A percentile compares a stretch with the other conserved stretches of the same genome.
Evolutionary conservation across 2,329 filamentous ascomycete genomes (phyloP).

Genomic region (Ustilaginoidea virens): DNA sequence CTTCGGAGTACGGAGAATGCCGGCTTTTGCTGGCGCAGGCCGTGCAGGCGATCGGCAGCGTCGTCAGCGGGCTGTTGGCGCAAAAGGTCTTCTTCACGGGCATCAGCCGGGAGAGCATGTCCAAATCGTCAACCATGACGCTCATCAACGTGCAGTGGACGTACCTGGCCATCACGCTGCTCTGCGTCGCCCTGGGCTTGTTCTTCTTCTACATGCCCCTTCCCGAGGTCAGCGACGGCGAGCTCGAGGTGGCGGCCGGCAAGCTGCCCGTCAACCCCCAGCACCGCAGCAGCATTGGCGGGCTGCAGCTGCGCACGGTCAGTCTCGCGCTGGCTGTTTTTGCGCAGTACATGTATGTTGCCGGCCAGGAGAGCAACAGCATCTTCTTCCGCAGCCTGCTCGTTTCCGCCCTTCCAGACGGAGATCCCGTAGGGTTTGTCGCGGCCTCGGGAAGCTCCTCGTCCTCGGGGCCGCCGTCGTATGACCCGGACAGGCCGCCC

Average conservation of each 20-base stretch:
- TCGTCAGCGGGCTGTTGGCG: constrained; percentile 57
- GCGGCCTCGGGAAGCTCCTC: constrained; percentile 10
- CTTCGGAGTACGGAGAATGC: constrained; percentile 55
- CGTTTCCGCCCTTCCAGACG: constrained; percentile 20
- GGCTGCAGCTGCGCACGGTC: constrained; percentile 37
- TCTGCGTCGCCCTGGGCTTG: constrained; percentile 54
- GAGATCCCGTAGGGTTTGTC: constrained; percentile 8
- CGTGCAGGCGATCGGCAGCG: constrained; percentile 59
- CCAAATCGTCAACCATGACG: constrained; percentile 19
- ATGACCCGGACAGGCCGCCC: constrained; percentile 17
- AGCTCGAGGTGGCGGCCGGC: constrained; percentile 32
- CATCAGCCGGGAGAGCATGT: constrained; percentile 23
- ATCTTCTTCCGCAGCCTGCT: constrained; percentile 44
- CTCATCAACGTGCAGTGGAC: constrained; percentile 72
- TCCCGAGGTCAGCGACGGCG: constrained; percentile 41
- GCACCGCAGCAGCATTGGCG: constrained; percentile 30
- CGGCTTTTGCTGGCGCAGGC: constrained; percentile 63
- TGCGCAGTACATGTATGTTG: constrained; percentile 68
- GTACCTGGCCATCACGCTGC: constrained; percentile 64
- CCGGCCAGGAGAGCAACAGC: constrained; percentile 51
- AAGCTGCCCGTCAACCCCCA: constrained; percentile 33
- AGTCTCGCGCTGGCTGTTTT: constrained; percentile 54
- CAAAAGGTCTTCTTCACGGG: constrained; percentile 58
- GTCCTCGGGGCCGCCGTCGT: constrained; percentile 11
- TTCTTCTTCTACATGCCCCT: constrained; percentile 56